Evolutionary conservation across 306 rosid species (phyloP), one percentile per base, ranked within the genome.

Genomic region (Arachis hypogaea): DNA sequence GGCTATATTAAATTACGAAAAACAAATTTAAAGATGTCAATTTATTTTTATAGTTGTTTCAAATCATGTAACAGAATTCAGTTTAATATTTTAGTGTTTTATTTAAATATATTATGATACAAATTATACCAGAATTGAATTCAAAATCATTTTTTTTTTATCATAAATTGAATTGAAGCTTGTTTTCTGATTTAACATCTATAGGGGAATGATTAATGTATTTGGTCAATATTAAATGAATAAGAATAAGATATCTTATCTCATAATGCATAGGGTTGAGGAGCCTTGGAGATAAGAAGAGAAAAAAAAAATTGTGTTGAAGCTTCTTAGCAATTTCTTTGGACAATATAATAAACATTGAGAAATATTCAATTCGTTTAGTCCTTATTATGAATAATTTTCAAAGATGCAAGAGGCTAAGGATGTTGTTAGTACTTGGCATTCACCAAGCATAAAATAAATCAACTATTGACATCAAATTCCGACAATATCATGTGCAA

Each of bases 401-500:
- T 55, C 30, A 49, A 18, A 33, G 52, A 50, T 65, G 68, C 29
- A 74, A 56, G n/a, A 73, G 28, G 58, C 10, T 43, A 66, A 0
- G 58, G 1, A 59, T 64, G 61, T 5, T 78, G 59, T 6, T 58
- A 57, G 49, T 60, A 29, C 50, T 68, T 29, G 58, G 71, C 58
- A 56, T 50, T 58, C 76, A 75, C 46, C 58, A 54, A 76, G 64
- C 46, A 57, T 55, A 65, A 14, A 29, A 11, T 29, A 36, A 74
- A 64, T 66, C 44, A 44, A 83, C 77, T 30, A 73, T 73, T 84
- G 72, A 77, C 81, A 74, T 77, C 76, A 40, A 84, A 68, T 64
- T 64, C 82, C 85, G 87, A 80, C 87, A 84, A 10, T 45, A 59
- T 77, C 87, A 84, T 84, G 87, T 84, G 87, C 85, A 84, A 80